Evolutionary conservation across 1,284 basidiomycete genomes (phyloP).

Genomic region (Rhodotorula sp.): DNA sequence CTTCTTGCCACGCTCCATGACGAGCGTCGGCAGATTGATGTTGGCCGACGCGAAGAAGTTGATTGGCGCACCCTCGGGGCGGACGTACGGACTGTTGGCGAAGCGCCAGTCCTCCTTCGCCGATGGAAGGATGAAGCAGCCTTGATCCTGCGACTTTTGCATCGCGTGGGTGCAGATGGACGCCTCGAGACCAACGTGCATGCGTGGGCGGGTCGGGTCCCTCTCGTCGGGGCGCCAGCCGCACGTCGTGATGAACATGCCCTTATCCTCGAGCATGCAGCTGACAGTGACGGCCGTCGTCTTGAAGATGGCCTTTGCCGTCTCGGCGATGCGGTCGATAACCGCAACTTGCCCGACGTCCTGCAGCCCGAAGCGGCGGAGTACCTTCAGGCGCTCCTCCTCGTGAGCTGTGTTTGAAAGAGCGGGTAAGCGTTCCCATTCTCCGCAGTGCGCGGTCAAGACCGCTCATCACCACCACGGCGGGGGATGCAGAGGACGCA

Average conservation of each 20-base stretch:
- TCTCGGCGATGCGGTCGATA: neutral
- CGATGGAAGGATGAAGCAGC: constrained; percentile 3
- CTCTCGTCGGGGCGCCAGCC: neutral
- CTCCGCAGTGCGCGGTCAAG: no score
- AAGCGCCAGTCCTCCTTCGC: constrained; percentile 23
- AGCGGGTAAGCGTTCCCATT: no score
- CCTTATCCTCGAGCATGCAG: constrained; percentile 1
- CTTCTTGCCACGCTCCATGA: no score
- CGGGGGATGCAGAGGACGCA: no score
- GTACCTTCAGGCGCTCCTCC: neutral
- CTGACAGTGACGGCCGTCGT: neutral
- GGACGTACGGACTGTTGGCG: neutral
- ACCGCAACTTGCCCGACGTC: no score
- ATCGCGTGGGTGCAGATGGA: constrained; percentile 20
- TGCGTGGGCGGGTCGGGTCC: neutral
- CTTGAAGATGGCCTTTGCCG: neutral
- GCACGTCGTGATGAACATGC: neutral
- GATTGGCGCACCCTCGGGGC: neutral
- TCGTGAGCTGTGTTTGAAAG: neutral
- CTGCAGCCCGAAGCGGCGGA: constrained; percentile 6
- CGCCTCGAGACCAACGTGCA: neutral
- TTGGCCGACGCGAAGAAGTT: constrained; percentile 9
- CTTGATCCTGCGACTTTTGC: neutral
- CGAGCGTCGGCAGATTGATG: constrained; percentile 13
- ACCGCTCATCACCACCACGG: no score